phyloP scores from a whole-genome alignment of 495 filamentous ascomycete genomes.

The Penicillium manginii region DNA sequence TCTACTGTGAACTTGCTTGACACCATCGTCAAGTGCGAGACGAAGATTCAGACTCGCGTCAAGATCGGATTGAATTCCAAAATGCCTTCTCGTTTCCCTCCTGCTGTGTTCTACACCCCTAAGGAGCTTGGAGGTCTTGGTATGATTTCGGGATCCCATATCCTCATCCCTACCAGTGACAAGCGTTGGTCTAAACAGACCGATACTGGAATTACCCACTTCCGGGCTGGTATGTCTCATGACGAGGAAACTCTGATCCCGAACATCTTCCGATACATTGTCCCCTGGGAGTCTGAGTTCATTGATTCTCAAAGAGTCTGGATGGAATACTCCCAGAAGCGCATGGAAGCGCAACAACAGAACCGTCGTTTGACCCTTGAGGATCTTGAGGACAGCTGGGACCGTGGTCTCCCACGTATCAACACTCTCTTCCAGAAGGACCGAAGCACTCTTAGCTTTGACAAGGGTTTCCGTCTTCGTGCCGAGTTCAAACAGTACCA shows the following conservation, averaged over 20 bases:
- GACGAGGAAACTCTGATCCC: conserved; percentile 98
- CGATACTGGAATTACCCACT: conserved; percentile 96
- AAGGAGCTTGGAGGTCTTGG: conserved; percentile 97
- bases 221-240: conserved; percentile 96
- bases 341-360: conserved; percentile 95
- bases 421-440: conserved; percentile 99
- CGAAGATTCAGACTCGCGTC: conserved; percentile 98
- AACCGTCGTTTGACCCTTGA: conserved; percentile 94
- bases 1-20: conserved; percentile 94
- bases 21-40: conserved; percentile 99
- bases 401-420: conserved; percentile 96
- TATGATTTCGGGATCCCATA: conserved; percentile 99
- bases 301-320: conserved; percentile 98
- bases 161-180: conserved; percentile 96
- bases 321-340: conserved; percentile 99
- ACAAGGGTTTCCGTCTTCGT: conserved; percentile 96
- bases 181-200: conserved; percentile 99
- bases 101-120: conserved; percentile 98
- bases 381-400: conserved; percentile 99
- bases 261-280: conserved; percentile 99
- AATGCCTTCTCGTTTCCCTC: conserved; percentile 99
- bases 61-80: conserved; percentile 99
- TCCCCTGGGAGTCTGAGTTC: conserved; percentile 99
- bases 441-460: conserved; percentile 94
- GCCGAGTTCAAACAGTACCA: conserved; percentile 99